Evolutionary conservation across 768 basidiomycete genomes (phyloP).

Genomic region (Russula abietina): DNA sequence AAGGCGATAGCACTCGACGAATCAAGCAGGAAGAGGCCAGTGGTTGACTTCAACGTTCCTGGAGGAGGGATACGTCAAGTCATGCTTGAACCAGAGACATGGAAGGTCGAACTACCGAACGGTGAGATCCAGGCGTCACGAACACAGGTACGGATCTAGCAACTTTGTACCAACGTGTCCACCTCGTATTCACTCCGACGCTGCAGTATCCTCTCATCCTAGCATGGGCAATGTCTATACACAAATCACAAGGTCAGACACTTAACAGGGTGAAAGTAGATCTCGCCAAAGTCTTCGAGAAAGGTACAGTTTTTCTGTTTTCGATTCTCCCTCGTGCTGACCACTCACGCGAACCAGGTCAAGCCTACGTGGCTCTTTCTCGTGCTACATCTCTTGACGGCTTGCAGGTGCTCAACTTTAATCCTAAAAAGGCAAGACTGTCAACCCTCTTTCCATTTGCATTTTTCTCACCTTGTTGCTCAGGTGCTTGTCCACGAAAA

Average conservation of each 20-base stretch:
- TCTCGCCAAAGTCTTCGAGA: conserved; percentile 87
- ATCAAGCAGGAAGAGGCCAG: conserved; percentile 42
- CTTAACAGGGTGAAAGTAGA: conserved; percentile 93
- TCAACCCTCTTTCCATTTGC: background rate
- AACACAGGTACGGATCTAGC: conserved; percentile 53
- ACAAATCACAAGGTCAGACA: conserved; percentile 97
- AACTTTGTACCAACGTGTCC: background rate
- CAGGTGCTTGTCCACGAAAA: conserved; percentile 33
- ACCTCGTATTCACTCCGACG: background rate
- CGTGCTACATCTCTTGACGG: conserved; percentile 84
- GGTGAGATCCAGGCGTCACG: conserved; percentile 79
- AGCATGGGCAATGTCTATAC: conserved; percentile 97
- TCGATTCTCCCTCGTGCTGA: background rate
- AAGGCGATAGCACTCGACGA: conserved; percentile 11
- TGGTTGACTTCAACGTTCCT: conserved; percentile 71
- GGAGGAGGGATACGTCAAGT: conserved; percentile 49
- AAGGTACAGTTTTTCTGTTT: conserved; percentile 43
- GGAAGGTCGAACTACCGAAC: conserved; percentile 84
- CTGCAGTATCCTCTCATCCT: conserved; percentile 76
- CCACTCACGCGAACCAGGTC: conserved; percentile 43
- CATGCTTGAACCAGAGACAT: conserved; percentile 63
- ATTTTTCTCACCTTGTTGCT: background rate
- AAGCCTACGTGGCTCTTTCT: conserved; percentile 88
- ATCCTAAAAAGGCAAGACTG: conserved; percentile 55
- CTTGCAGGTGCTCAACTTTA: conserved; percentile 78